phyloP scores from a whole-genome alignment of 1,284 basidiomycete genomes.

The Schizopora paradoxa region DNA sequence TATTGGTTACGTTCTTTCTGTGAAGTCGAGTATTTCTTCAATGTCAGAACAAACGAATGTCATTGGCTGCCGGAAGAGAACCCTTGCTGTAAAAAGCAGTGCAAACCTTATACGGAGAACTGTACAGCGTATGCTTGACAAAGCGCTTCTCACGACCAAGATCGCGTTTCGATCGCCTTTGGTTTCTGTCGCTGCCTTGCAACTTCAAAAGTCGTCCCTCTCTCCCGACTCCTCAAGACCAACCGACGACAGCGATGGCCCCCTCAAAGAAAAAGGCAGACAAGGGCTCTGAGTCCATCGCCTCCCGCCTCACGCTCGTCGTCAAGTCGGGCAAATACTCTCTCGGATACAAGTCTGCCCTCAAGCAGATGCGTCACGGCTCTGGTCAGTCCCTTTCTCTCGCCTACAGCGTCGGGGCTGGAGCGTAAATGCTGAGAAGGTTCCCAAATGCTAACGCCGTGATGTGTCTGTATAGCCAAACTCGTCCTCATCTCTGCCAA shows the following conservation, averaged over 20 bases:
- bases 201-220: too few species aligned
- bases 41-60: too few species aligned
- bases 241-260: constrained; percentile 59
- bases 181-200: background rate
- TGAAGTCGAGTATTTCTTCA: too few species aligned
- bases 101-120: too few species aligned
- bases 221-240: constrained; percentile 21
- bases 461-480: constrained; percentile 66
- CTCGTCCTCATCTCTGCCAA: constrained; percentile 99
- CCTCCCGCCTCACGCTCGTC: constrained; percentile 92
- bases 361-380: constrained; percentile 98
- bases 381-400: constrained; percentile 71
- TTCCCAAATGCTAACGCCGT: constrained; percentile 68
- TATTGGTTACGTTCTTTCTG: too few species aligned
- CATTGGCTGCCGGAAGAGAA: too few species aligned
- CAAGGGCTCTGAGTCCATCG: constrained; percentile 92
- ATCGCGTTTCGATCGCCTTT: constrained; percentile 19
- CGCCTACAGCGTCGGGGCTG: constrained; percentile 71
- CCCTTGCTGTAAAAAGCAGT: too few species aligned
- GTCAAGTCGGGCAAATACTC: constrained; percentile 96
- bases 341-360: constrained; percentile 93
- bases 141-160: too few species aligned
- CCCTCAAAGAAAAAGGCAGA: constrained; percentile 91
- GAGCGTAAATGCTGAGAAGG: constrained; percentile 95
- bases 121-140: too few species aligned